Evolutionary conservation across 1,139 yeast genomes (phyloP), one percentile per base, ranked within the genome.

Genomic region (Sugiyamaella sp.): DNA sequence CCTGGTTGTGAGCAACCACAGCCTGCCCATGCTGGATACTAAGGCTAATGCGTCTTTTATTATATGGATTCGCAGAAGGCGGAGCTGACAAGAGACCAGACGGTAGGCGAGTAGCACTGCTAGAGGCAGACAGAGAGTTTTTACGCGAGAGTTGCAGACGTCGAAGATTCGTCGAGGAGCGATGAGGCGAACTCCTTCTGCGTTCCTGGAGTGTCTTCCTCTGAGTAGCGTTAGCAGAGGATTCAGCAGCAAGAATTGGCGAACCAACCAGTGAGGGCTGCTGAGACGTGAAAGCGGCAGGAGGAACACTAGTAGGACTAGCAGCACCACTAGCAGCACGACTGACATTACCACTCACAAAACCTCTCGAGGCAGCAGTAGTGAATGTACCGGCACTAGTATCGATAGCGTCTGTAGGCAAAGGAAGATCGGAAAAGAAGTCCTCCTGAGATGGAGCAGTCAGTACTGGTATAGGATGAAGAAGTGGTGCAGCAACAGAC

Each of bases 171-270:
- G 60, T 39, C 33, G 49, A 24, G 19, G 55, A 49, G 8, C 44
- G 37, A 37, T 45, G 50, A 29, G 51, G 46, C 3, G 51, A 48
- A 14, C 46, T 40, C 32, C 46, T 46, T 29, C 56, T 40, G 16
- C 57, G 42, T 17, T 53, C 52, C 17, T 52, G 41, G n/a, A 54
- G 29, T 8, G 55, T 51, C 32, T 46, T 51, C 22, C 55, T 48
- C 21, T 29, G 54, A 20, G 37, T 17, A 17, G 25, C 20, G 14
- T 44, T 38, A 17, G 32, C 21, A 9, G 56, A 10, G n/a, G 49
- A 40, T 4, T 25, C 44, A 29, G 45, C 44, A 29, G 45, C 8
- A 12, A 37, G 40, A 42, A 29, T 21, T 6, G 51, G 45, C 5
- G 51, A 46, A 19, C 38, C 38, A 16, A 32, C 38, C 5, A 49